Evolutionary conservation across 1,284 basidiomycete genomes (phyloP).

Genomic region (Boletus calvinii): DNA sequence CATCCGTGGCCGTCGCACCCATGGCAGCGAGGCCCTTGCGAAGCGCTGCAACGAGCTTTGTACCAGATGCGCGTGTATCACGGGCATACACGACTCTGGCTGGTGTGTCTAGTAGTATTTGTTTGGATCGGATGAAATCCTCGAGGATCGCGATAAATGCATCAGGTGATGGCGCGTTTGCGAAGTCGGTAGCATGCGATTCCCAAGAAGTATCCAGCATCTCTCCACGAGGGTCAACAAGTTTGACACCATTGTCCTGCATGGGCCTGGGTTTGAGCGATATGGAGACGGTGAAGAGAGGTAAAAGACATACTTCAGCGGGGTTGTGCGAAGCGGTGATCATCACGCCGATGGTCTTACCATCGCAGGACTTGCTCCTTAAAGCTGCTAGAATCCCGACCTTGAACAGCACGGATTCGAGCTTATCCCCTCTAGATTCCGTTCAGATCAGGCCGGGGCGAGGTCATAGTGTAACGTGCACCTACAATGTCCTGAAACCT

Average conservation of each 20-base stretch:
- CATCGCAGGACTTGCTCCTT: conserved; percentile 86
- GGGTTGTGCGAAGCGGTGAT: conserved; percentile 99
- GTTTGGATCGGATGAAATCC: conserved; percentile 60
- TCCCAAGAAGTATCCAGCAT: conserved; percentile 99
- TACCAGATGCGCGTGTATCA: conserved; percentile 91
- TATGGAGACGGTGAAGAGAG: background rate
- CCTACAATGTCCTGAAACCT: conserved; percentile 90
- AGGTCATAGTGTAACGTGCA: conserved; percentile 17
- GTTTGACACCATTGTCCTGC: conserved; percentile 98
- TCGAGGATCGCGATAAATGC: conserved; percentile 72
- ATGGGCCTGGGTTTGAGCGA: background rate
- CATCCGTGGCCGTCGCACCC: conserved; percentile 62
- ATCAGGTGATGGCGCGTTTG: conserved; percentile 78
- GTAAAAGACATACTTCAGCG: conserved; percentile 63
- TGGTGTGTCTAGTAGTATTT: conserved; percentile 79
- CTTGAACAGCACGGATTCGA: conserved; percentile 94
- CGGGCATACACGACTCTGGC: conserved; percentile 87
- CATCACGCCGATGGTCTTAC: conserved; percentile 96
- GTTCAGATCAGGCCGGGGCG: conserved; percentile 18
- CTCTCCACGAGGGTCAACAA: conserved; percentile 97
- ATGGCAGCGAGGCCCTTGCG: conserved; percentile 81
- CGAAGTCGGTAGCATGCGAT: conserved; percentile 81
- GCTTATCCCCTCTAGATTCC: conserved; percentile 61
- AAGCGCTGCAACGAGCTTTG: conserved; percentile 78
- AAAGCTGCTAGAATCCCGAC: conserved; percentile 90